Base-by-base conservation (phyloP, 805 yeast species). In the Debaryomyces tyrocola region DNA sequence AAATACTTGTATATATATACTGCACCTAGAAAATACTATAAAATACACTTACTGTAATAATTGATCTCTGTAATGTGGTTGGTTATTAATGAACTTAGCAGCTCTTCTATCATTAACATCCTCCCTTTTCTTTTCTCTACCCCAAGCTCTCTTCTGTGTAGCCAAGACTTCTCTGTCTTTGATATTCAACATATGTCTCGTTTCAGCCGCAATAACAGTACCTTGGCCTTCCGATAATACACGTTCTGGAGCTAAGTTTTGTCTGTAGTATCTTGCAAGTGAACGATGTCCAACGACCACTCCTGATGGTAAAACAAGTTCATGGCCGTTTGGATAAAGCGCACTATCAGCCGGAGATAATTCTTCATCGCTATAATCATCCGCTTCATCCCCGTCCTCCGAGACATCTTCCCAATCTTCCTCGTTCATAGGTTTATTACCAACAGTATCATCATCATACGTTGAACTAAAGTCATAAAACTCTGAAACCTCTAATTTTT, bases 401-500 rank as follows among this genome's bases (percentile, higher is more conserved):
- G 66, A 61, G n/a, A 69, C 67, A 48, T 70, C 76, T 51, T 73
- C 77, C 74, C 75, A 70, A 15, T 64, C 74, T 35, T 58, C 73
- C 10, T 54, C 66, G 6, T 31, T 14, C 6, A 6, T 10, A n/a
- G 17, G 7, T 14, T 31, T 31, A n/a, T 14, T 14, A 6, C 52
- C 61, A 9, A 37, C 48, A 1, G 21, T 46, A 0, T 41, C 34
- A 39, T 63, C 64, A 9, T 68, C 75, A 57, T 83, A 83, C 1
- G 90, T 74, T 0, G 88, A 76, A 3, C 84, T 73, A 67, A 89
- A 91, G 62, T 92, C 97, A 62, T 94, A 94, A 60, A 85, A 94
- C 35, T 82, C 85, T 0, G 90, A 79, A 37, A 92, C 75, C 58
- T 84, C 86, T 40, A 83, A 77, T 59, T 83, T 83, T 58, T 94